A percentile compares a stretch with the other conserved stretches of the same genome.
These are phyloP conservation scores for Mycotypha africana DNA, from an alignment of 371 early-diverging fungal species.

Conservation along the genomic window DNA sequence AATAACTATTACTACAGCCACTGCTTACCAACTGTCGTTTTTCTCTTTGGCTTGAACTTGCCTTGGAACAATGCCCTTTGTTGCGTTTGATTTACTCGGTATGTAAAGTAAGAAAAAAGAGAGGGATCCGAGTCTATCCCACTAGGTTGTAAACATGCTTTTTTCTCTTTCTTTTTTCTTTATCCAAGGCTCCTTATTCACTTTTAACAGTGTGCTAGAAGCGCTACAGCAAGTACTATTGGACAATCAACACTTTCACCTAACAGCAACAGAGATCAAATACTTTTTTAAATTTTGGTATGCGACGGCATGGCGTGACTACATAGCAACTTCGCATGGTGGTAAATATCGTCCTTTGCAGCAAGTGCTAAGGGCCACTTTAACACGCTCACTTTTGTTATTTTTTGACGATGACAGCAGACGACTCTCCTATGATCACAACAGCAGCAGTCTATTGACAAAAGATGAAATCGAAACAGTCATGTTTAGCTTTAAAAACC, in stretches of 20 bases:
- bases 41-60: no score
- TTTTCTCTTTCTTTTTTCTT: no score
- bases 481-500: slow-evolving; percentile 12
- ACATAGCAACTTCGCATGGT: slow-evolving; percentile 30
- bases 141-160: no score
- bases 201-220: slow-evolving; percentile 23
- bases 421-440: no score
- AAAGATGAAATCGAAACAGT: slow-evolving; percentile 7
- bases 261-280: not conserved
- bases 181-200: slow-evolving; percentile 22
- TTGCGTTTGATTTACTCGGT: slow-evolving; percentile 40
- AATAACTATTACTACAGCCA: no score
- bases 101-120: not conserved
- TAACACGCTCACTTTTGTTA: slow-evolving; percentile 14
- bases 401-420: slow-evolving; percentile 7
- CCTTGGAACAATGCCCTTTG: slow-evolving; percentile 42
- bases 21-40: no score
- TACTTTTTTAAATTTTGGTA: slow-evolving; percentile 26
- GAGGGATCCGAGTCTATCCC: not conserved
- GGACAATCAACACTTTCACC: not conserved
- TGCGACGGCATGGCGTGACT: slow-evolving; percentile 19
- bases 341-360: slow-evolving; percentile 25
- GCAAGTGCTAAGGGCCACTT: slow-evolving; percentile 12
- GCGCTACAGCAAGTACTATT: slow-evolving; percentile 3
- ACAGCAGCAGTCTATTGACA: slow-evolving; percentile 8